These are phyloP conservation scores for Metrosideros polymorpha DNA, from an alignment of 441 rosid species.

Conservation along the genomic window DNA sequence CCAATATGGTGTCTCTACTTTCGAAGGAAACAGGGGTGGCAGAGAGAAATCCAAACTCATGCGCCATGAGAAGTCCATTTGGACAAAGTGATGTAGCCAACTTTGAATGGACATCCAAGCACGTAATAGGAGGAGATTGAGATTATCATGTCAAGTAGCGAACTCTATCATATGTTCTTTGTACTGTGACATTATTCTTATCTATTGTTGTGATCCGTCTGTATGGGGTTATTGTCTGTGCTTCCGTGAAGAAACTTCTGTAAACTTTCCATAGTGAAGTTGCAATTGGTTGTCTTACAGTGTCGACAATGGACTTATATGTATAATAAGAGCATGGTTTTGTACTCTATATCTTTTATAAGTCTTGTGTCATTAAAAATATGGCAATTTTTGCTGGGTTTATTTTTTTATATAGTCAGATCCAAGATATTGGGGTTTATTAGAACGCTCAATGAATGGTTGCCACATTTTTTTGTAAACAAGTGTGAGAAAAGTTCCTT, in stretches of 20 bases:
- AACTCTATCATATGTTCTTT: neutral
- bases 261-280: neutral
- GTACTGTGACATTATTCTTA: neutral
- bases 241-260: neutral
- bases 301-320: neutral
- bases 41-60: neutral
- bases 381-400: neutral
- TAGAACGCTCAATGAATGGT: neutral
- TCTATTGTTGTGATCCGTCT: neutral
- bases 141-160: neutral
- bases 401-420: neutral
- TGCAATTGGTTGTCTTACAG: neutral
- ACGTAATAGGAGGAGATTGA: neutral
- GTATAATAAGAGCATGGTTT: neutral
- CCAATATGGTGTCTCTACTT: neutral
- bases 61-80: neutral
- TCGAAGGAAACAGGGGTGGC: neutral
- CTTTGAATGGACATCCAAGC: neutral
- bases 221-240: neutral
- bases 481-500: neutral
- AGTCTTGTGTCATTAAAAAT: neutral
- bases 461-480: neutral
- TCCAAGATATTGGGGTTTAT: neutral
- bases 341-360: neutral
- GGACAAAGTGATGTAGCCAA: accelerated